Percentiles rank a stretch among this genome's conserved stretches.
phyloP scores from a whole-genome alignment of 495 filamentous ascomycete species.

The Hypoxylon perforatum region DNA sequence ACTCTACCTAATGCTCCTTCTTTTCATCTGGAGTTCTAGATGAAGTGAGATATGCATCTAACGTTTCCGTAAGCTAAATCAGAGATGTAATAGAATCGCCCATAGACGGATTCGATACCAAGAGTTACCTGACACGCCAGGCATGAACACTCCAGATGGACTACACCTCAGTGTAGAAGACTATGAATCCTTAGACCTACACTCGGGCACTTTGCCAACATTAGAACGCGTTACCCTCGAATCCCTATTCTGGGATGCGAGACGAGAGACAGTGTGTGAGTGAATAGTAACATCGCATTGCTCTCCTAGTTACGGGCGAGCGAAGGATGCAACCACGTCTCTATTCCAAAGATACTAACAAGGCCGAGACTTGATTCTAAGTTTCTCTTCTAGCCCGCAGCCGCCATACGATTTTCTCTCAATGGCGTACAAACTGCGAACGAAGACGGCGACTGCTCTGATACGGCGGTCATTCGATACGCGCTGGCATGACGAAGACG shows the following conservation, averaged over 20 bases:
- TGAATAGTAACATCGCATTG: conserved; percentile 6
- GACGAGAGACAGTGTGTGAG: conserved; percentile 45
- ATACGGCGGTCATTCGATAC: conserved; percentile 49
- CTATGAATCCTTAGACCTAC: conserved; percentile 44
- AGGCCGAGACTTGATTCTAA: conserved; percentile 46
- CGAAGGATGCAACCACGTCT: neutral
- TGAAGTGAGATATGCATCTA: neutral
- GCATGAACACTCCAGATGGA: conserved; percentile 32
- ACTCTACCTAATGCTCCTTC: conserved; percentile 12
- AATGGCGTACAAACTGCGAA: conserved; percentile 46
- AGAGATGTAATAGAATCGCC: conserved; percentile 35
- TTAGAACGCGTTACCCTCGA: conserved; percentile 45
- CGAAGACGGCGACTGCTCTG: conserved; percentile 42
- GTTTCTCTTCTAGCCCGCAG: conserved; percentile 48
- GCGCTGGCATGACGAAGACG: conserved; percentile 45
- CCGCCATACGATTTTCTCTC: conserved; percentile 52
- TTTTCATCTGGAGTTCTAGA: neutral
- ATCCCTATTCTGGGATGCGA: conserved; percentile 48
- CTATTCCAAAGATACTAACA: conserved; percentile 17
- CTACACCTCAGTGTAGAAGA: conserved; percentile 44
- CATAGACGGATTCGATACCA: conserved; percentile 29
- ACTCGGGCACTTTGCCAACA: conserved; percentile 45
- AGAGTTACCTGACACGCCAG: conserved; percentile 12
- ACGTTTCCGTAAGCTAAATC: conserved; percentile 4
- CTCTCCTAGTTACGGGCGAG: neutral